Evolutionary conservation across 441 rosid species (phyloP).

Genomic region (Geranium incanum): DNA sequence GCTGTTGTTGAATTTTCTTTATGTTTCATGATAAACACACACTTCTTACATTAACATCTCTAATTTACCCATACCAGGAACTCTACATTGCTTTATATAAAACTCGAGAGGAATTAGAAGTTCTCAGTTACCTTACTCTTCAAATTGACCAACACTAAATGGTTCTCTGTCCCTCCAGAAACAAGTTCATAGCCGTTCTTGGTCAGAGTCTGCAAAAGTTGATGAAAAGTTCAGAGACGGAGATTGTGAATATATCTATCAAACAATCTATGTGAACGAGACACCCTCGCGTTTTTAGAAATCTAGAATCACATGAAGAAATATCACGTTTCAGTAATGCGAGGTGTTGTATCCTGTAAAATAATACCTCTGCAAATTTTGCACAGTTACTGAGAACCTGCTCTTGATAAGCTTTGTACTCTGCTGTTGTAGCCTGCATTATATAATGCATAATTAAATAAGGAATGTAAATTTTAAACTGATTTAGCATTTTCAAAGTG

Average conservation of each 20-base stretch:
- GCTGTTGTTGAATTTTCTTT: too few relatives aligned
- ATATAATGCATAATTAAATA: background rate
- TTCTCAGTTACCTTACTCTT: conserved; percentile 23
- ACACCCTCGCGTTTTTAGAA: too few relatives aligned
- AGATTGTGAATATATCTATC: too few relatives aligned
- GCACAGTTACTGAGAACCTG: conserved; percentile 29
- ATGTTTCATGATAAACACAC: too few relatives aligned
- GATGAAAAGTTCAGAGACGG: background rate
- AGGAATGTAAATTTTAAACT: background rate
- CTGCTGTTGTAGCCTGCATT: conserved; percentile 27
- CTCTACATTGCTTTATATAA: too few relatives aligned
- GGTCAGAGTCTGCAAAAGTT: conserved; percentile 21
- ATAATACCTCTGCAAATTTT: conserved; percentile 25
- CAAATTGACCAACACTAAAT: conserved; percentile 27
- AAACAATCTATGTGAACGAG: background rate
- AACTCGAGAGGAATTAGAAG: too few relatives aligned
- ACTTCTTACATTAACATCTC: too few relatives aligned
- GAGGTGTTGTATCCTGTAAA: background rate
- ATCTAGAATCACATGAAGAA: too few relatives aligned
- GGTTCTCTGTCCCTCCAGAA: conserved; percentile 30
- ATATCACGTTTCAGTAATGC: conserved; percentile 12
- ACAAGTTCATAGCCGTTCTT: conserved; percentile 24
- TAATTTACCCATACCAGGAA: too few relatives aligned
- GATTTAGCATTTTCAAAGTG: background rate
- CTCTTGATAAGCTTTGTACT: conserved; percentile 30